Conservation (phyloP, 805 yeast genomes). For the Cyberlindnera nakhonratchasimensis region DNA sequence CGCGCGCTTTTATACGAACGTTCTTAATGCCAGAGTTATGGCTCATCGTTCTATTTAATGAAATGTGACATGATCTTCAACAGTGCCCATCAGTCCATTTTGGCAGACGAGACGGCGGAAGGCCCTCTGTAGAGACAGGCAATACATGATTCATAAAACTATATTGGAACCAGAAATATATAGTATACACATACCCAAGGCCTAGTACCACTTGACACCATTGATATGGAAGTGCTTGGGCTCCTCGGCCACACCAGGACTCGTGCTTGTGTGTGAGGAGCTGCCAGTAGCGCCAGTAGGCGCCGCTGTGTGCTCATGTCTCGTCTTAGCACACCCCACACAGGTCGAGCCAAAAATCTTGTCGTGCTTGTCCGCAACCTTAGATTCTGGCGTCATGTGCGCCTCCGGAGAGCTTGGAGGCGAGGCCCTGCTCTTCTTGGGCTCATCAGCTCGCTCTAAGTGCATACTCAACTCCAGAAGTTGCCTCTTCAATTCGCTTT, state of each 20-base stretch:
- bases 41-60: too few species aligned
- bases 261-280: neutral
- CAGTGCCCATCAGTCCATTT: too few species aligned
- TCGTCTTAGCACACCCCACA: neutral
- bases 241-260: neutral
- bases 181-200: neutral
- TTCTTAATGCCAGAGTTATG: too few species aligned
- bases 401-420: slow-evolving; percentile 3
- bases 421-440: slow-evolving; percentile 8
- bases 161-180: neutral
- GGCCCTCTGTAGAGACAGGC: too few species aligned
- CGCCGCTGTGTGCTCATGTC: neutral
- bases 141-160: neutral
- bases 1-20: too few species aligned
- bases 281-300: neutral
- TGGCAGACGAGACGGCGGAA: too few species aligned
- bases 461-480: slow-evolving; percentile 16
- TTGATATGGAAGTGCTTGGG: slow-evolving; percentile 15
- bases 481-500: slow-evolving; percentile 29
- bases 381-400: neutral
- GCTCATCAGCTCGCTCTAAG: slow-evolving; percentile 14
- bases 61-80: too few species aligned
- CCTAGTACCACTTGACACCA: slow-evolving; percentile 34
- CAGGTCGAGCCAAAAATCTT: neutral
- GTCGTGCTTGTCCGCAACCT: neutral